phyloP scores from a whole-genome alignment of 179 eudicot species.

The Beta corolliflora region DNA sequence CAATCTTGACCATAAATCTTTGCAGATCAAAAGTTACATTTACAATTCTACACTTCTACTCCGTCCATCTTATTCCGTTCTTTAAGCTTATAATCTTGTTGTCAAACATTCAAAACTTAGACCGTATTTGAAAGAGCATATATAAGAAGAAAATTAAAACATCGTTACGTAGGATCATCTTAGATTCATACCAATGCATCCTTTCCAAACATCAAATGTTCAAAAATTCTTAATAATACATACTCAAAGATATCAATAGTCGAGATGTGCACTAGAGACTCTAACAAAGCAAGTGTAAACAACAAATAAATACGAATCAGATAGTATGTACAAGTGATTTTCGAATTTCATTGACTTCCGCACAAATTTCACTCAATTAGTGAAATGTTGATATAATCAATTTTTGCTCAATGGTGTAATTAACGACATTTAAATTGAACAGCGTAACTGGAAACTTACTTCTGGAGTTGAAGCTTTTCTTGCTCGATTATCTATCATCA shows the following conservation, averaged over 20 bases:
- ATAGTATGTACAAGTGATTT: neutral
- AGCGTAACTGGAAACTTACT: slow-evolving; percentile 45
- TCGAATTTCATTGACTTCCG: neutral
- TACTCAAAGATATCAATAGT: no score
- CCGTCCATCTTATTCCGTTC: no score
- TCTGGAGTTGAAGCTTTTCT: slow-evolving; percentile 78
- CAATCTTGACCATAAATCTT: neutral
- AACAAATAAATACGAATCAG: no score
- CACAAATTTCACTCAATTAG: neutral
- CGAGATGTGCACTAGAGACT: no score
- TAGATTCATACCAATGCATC: no score
- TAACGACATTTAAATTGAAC: neutral
- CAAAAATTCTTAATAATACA: no score
- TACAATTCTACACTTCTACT: neutral
- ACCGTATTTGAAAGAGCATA: neutral
- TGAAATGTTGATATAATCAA: no score
- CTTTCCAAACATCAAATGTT: no score
- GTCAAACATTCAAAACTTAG: neutral
- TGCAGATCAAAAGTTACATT: neutral
- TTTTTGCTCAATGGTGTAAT: neutral
- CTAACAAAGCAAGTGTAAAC: no score
- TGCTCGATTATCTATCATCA: slow-evolving; percentile 66
- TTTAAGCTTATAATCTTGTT: no score
- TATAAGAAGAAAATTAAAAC: no score
- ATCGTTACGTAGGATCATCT: no score